A percentile compares a stretch with the other conserved stretches of the same genome.
These are phyloP conservation scores for Hymenotorrendiella dingleyae DNA, from an alignment of 2,329 filamentous ascomycete species.

Conservation along the genomic window DNA sequence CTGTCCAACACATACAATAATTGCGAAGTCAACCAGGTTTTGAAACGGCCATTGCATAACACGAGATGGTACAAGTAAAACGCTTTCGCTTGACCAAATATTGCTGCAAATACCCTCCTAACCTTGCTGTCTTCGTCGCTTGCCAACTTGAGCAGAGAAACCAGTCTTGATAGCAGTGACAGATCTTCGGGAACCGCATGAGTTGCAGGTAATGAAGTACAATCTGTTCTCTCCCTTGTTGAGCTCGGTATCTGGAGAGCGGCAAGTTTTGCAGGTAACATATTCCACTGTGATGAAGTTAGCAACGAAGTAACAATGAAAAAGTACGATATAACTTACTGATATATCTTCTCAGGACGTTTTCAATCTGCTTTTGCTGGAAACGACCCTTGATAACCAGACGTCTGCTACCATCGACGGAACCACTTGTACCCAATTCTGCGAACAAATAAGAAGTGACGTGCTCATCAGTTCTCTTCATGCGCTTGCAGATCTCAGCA, in stretches of 20 bases:
- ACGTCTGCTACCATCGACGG: conserved; percentile 85
- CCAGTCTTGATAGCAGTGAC: conserved; percentile 99
- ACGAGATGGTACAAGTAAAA: no score
- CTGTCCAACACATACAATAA: conserved; percentile 2
- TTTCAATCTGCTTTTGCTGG: conserved; percentile 99
- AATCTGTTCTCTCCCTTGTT: conserved; percentile 99
- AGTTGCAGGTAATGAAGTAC: conserved; percentile 98
- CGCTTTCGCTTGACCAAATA: not conserved
- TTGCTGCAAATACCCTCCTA: conserved; percentile 40
- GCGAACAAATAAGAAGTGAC: conserved; percentile 96
- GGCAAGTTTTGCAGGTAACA: conserved; percentile 98
- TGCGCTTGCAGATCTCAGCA: conserved; percentile 95
- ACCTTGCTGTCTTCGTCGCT: conserved; percentile 90
- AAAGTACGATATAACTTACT: conserved; percentile 51
- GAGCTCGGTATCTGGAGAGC: conserved; percentile 88
- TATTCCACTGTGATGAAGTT: conserved; percentile 62
- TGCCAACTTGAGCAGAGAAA: conserved; percentile 99
- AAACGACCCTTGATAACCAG: conserved; percentile 99
- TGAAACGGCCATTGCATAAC: not conserved
- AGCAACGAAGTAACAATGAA: conserved; percentile 12
- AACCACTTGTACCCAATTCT: conserved; percentile 94
- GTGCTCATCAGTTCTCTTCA: conserved; percentile 98
- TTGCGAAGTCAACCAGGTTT: conserved; percentile 1
- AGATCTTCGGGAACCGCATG: conserved; percentile 73
- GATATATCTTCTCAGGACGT: conserved; percentile 91